Evolutionary conservation across 2,329 filamentous ascomycete genomes (phyloP).

Genomic region (Phyllosticta citrichinensis): DNA sequence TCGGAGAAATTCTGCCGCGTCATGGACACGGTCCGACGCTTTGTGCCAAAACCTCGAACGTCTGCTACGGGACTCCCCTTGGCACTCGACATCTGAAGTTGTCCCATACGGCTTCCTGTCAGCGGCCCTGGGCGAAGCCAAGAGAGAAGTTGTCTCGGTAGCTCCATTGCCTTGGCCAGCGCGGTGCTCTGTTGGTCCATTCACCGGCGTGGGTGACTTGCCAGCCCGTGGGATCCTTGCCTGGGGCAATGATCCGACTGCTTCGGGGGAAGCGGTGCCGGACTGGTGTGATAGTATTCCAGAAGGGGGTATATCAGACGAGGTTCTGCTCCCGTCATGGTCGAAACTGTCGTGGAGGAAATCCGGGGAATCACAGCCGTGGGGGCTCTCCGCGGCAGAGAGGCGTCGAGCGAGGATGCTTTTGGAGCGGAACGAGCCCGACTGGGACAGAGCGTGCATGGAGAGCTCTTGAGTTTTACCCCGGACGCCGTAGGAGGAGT

Average conservation of each 20-base stretch:
- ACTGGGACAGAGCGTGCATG: constrained; percentile 56
- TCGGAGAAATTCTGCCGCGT: background rate
- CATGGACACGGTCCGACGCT: background rate
- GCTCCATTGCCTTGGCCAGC: background rate
- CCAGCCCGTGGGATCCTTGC: background rate
- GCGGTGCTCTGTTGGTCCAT: background rate
- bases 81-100: constrained; percentile 8
- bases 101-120: constrained; percentile 3
- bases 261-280: constrained; percentile 6
- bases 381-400: background rate
- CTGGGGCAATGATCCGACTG: background rate
- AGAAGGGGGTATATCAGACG: background rate
- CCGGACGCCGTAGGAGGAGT: constrained; percentile 65
- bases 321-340: background rate
- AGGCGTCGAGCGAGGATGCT: constrained; percentile 6
- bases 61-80: background rate
- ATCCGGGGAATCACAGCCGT: background rate
- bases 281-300: constrained; percentile 1
- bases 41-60: constrained; percentile 2
- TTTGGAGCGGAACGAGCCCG: constrained; percentile 9
- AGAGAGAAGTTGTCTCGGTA: constrained; percentile 26
- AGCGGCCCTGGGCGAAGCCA: constrained; percentile 20
- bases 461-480: constrained; percentile 83
- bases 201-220: background rate
- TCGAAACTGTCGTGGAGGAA: constrained; percentile 5